Base-by-base conservation (phyloP, 768 basidiomycete genomes). In the Pleurotus salmoneostramineus region DNA sequence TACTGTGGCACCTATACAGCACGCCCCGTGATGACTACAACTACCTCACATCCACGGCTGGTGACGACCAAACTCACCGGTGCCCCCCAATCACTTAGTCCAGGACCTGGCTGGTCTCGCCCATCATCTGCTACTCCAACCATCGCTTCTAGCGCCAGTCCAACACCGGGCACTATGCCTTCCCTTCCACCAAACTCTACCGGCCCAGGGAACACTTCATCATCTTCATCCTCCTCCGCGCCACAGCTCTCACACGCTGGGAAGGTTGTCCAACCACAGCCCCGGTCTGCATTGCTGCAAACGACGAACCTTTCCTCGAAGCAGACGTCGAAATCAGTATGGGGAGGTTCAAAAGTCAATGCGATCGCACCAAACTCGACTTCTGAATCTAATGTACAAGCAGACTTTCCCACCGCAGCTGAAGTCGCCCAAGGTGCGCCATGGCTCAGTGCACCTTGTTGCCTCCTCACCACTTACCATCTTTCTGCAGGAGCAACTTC, bases 351-450 rank as follows among this genome's bases (percentile, higher is more conserved):
- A 59, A 83, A 77, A 64, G 69, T 76, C 56, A 58, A 77, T 56
- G 52, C 72, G 62, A 68, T 72, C 51, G 52, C 73, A 46, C 57
- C 73, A 54, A 74, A 77, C 14, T 67, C 73, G 2, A 43, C 27
- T 11, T 55, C 52, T 15, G 81, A 85, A 45, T 70, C 74, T 50
- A 70, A 74, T 21, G 71, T 72, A 45, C 71, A 75, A 40, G 81
- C 75, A 57, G 95, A 98, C 62, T 99, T 99, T 68, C 97, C 97
- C 5, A 99, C 97, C 4, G 95, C 96, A 47, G 93, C 93, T 37
- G 97, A 99, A 75, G 93, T 94, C 45, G 92, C 92, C 5, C 87
- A 88, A 75, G 88, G 92, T 88, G 63, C 64, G 83, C 76, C 17
- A 55, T 47, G 34, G 35, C 35, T 40, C 42, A 48, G 27, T 59